Percentiles rank a stretch among this genome's conserved stretches.
phyloP scores from a whole-genome alignment of 2,329 filamentous ascomycete genomes.

The Lecanicillium sp. region DNA sequence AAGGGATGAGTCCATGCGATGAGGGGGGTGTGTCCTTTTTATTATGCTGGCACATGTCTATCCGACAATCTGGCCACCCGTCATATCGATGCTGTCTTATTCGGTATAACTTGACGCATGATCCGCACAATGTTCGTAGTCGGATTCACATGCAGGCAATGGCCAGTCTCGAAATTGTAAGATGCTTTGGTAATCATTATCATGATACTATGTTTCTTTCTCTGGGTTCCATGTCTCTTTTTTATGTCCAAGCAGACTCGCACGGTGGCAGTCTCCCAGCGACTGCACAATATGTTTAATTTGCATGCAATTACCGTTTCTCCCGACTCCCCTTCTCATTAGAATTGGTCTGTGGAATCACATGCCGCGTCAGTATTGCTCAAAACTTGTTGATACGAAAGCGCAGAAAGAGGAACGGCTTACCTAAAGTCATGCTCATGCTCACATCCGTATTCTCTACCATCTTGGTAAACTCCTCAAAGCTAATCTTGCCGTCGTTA shows the following conservation, averaged over 20 bases:
- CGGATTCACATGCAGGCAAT: too few relatives aligned
- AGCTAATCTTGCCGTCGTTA: constrained; percentile 95
- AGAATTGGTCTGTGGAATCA: constrained; percentile 16
- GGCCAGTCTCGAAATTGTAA: too few relatives aligned
- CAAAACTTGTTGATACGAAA: too few relatives aligned
- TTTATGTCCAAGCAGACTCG: background rate
- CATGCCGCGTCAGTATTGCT: constrained; percentile 2
- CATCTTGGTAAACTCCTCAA: constrained; percentile 98
- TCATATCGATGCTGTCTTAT: too few relatives aligned
- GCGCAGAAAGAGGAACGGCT: constrained; percentile 20
- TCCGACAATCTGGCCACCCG: too few relatives aligned
- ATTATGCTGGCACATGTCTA: too few relatives aligned
- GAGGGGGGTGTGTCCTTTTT: too few relatives aligned
- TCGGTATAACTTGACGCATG: too few relatives aligned
- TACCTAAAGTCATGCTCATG: constrained; percentile 68
- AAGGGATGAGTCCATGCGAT: too few relatives aligned
- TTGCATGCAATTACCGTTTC: background rate
- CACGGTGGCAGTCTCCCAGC: constrained; percentile 5
- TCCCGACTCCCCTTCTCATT: constrained; percentile 8
- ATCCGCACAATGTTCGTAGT: too few relatives aligned
- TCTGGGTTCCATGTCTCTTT: background rate
- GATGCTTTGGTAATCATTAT: constrained; percentile 15
- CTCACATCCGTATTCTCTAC: constrained; percentile 85
- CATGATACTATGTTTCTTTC: constrained; percentile 14
- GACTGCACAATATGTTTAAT: constrained; percentile 1